These are phyloP conservation scores for Pyrenophora seminiperda DNA, from an alignment of 2,329 filamentous ascomycete genomes.

Conservation along the genomic window DNA sequence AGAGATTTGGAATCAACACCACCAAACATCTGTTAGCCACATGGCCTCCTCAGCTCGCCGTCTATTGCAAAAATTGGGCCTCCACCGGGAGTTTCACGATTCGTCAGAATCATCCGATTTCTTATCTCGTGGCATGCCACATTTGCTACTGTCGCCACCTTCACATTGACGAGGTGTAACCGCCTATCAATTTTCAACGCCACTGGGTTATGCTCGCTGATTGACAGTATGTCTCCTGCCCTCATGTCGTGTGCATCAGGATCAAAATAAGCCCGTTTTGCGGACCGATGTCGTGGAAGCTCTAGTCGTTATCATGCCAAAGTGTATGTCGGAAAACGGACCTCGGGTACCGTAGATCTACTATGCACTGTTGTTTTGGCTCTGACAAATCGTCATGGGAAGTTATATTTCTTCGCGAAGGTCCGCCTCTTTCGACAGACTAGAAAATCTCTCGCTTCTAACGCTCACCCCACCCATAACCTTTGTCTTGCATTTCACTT, in stretches of 20 bases:
- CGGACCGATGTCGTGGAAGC: conserved; percentile 9
- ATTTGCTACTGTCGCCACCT: not conserved
- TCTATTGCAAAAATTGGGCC: conserved; percentile 5
- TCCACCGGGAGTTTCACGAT: conserved; percentile 10
- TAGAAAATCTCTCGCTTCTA: conserved; percentile 21
- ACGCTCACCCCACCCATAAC: conserved; percentile 23
- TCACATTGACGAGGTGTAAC: conserved; percentile 18
- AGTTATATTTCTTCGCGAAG: conserved; percentile 18
- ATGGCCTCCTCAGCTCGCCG: conserved; percentile 4
- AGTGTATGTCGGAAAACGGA: conserved; percentile 4
- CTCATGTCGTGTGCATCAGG: not conserved
- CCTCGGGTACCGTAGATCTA: not conserved
- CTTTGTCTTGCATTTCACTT: conserved; percentile 26
- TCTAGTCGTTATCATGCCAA: conserved; percentile 3
- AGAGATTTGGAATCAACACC: conserved; percentile 39
- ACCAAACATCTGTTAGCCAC: conserved; percentile 18
- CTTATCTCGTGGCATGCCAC: not conserved
- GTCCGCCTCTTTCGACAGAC: not conserved
- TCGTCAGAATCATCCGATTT: conserved; percentile 24
- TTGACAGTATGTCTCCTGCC: not conserved
- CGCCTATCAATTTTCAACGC: conserved; percentile 2
- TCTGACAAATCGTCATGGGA: conserved; percentile 26
- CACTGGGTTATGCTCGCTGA: not conserved
- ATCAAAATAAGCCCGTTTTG: conserved; percentile 1
- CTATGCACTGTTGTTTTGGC: not conserved